phyloP scores from a whole-genome alignment of 306 rosid genomes.

The Purshia tridentata region DNA sequence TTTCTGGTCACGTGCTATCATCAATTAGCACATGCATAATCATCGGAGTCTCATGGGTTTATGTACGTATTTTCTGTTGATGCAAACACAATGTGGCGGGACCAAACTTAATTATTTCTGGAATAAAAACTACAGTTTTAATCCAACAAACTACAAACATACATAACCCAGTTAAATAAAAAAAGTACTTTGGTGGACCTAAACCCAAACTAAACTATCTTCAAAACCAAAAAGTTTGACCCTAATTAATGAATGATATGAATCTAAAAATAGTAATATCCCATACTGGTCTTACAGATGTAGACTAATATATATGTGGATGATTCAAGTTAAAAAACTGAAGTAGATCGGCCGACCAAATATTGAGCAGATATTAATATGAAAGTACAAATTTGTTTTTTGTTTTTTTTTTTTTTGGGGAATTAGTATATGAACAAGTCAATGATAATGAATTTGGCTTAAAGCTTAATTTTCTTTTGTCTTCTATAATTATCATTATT shows the following conservation, averaged over 20 bases:
- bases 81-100: not conserved
- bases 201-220: too few species aligned
- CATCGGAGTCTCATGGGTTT: constrained; percentile 29
- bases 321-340: not conserved
- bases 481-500: too few species aligned
- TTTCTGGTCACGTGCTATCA: not conserved
- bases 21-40: constrained; percentile 27
- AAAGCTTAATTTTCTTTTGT: too few species aligned
- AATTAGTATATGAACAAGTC: not conserved
- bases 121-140: not conserved
- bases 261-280: too few species aligned
- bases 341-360: not conserved
- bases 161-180: too few species aligned
- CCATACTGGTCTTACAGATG: not conserved
- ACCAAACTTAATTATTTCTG: not conserved
- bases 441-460: not conserved
- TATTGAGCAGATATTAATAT: not conserved
- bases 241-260: too few species aligned
- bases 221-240: too few species aligned
- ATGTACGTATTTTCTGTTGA: not conserved
- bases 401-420: too few species aligned
- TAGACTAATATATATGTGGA: not conserved
- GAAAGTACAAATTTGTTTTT: not conserved
- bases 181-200: too few species aligned
- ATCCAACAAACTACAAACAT: too few species aligned